Evolutionary conservation across 1,284 basidiomycete genomes (phyloP).

Genomic region (Malassezia yamatoensis): DNA sequence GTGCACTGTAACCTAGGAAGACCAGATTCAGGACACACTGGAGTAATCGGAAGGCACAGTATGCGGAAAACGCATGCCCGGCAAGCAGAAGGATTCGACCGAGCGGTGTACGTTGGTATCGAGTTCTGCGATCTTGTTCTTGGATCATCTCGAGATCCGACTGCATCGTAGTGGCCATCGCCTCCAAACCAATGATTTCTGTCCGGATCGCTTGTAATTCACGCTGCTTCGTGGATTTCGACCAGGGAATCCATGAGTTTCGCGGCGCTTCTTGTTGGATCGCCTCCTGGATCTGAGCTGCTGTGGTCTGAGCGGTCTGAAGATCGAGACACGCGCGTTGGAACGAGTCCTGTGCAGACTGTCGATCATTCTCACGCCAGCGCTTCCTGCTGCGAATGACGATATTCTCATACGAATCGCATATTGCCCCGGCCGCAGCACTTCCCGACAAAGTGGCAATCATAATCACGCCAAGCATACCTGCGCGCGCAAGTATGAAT

Average conservation of each 20-base stretch:
- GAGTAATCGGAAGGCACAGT: slow-evolving; percentile 43
- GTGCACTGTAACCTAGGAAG: slow-evolving; percentile 24
- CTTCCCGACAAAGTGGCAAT: slow-evolving; percentile 50
- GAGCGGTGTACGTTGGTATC: slow-evolving; percentile 40
- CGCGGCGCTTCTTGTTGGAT: neutral
- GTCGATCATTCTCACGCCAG: slow-evolving; percentile 19
- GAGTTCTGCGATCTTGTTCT: slow-evolving; percentile 38
- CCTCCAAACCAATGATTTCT: slow-evolving; percentile 48
- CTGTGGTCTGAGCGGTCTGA: slow-evolving; percentile 20
- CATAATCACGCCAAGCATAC: slow-evolving; percentile 49
- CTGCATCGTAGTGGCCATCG: slow-evolving; percentile 48
- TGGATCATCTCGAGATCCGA: slow-evolving; percentile 45
- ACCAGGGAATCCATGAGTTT: slow-evolving; percentile 11
- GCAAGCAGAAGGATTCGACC: slow-evolving; percentile 43
- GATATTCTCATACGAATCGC: slow-evolving; percentile 48
- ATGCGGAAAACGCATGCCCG: slow-evolving; percentile 48
- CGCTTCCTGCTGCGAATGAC: slow-evolving; percentile 18
- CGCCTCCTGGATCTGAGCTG: slow-evolving; percentile 1
- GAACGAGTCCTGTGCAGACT: slow-evolving; percentile 22
- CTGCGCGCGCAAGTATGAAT: slow-evolving; percentile 41
- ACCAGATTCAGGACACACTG: slow-evolving; percentile 24
- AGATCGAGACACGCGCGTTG: slow-evolving; percentile 27
- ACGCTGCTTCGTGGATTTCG: slow-evolving; percentile 19
- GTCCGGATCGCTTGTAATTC: slow-evolving; percentile 44
- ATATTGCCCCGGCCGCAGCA: slow-evolving; percentile 49